These are phyloP conservation scores for Pestalotiopsis sp. DNA, from an alignment of 2,329 filamentous ascomycete species.

Conservation along the genomic window DNA sequence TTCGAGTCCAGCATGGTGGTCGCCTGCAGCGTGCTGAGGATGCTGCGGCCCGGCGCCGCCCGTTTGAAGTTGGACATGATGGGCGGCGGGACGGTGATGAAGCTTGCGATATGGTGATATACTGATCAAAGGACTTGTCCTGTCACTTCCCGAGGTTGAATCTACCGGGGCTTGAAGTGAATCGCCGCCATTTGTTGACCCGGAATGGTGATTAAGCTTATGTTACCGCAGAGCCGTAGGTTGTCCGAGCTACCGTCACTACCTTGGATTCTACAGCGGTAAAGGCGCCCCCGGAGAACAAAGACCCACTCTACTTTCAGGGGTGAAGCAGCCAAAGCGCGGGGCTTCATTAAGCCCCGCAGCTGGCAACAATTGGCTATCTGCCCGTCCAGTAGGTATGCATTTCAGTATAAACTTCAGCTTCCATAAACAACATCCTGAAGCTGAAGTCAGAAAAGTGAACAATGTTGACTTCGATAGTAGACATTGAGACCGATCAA, in stretches of 20 bases:
- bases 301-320: not conserved
- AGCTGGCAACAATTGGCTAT: not conserved
- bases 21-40: constrained; percentile 78
- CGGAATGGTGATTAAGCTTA: constrained; percentile 5
- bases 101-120: not conserved
- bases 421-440: too few relatives aligned
- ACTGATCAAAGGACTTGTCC: not conserved
- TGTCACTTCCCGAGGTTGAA: not conserved
- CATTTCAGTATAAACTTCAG: too few relatives aligned
- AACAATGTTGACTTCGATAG: too few relatives aligned
- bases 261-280: not conserved
- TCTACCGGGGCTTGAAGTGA: not conserved
- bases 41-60: constrained; percentile 48
- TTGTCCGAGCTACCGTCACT: not conserved
- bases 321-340: not conserved
- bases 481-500: too few relatives aligned
- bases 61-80: constrained; percentile 40
- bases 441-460: too few relatives aligned
- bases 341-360: not conserved
- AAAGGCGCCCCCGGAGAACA: not conserved
- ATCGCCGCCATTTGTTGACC: not conserved
- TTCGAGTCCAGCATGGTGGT: constrained; percentile 80
- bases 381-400: too few relatives aligned
- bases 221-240: constrained; percentile 4
- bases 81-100: constrained; percentile 1